Conservation (phyloP, 805 yeast genomes). For the Candida awuae region DNA sequence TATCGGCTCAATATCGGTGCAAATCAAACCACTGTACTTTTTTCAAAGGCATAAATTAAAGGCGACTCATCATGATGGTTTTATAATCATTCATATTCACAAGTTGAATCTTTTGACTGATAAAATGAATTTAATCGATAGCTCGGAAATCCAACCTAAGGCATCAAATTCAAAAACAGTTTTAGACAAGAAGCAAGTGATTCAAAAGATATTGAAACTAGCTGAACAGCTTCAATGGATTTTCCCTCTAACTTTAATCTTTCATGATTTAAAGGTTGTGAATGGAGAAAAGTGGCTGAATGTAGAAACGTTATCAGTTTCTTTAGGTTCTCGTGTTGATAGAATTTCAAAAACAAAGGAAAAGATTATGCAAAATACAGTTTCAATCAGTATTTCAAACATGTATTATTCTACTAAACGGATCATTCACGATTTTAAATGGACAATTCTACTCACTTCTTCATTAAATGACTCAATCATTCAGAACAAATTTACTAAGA, state of each 20-base stretch:
- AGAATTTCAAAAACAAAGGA: conserved; percentile 1
- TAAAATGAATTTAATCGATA: not conserved
- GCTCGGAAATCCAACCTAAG: too few species aligned
- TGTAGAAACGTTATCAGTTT: conserved; percentile 13
- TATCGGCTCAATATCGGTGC: conserved; percentile 14
- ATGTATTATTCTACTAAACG: not conserved
- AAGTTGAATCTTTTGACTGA: conserved; percentile 6
- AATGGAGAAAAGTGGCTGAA: conserved; percentile 4
- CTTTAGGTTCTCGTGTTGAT: conserved; percentile 6
- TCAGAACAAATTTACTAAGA: conserved; percentile 1
- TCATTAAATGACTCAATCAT: not conserved
- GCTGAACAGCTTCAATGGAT: conserved; percentile 9
- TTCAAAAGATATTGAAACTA: not conserved
- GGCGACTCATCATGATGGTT: conserved; percentile 15
- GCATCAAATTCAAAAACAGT: not conserved
- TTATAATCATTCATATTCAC: conserved; percentile 12
- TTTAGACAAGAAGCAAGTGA: not conserved
- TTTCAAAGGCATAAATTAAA: conserved; percentile 10
- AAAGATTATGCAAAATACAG: conserved; percentile 3
- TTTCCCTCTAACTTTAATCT: conserved; percentile 12
- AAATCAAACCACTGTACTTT: conserved; percentile 16
- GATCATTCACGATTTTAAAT: conserved; percentile 7
- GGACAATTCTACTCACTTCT: conserved; percentile 9
- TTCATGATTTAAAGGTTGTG: conserved; percentile 7
- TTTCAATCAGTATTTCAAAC: conserved; percentile 12